These are phyloP conservation scores for Saturnispora sekii DNA, from an alignment of 805 yeast genomes.

Conservation along the genomic window DNA sequence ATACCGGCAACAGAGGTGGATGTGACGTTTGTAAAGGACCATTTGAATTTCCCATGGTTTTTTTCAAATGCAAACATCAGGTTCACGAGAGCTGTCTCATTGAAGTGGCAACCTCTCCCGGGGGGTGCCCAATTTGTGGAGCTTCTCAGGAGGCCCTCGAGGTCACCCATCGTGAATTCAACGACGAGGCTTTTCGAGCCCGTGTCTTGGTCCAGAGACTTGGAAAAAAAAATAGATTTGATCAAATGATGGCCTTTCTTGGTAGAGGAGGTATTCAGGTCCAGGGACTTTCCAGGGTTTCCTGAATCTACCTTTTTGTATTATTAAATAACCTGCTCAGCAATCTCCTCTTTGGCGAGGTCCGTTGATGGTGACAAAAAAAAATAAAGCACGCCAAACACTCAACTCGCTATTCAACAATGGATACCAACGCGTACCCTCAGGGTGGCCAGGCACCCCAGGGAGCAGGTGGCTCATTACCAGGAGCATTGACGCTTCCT, in stretches of 20 bases:
- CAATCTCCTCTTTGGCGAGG: too few relatives aligned
- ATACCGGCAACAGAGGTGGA: constrained; percentile 33
- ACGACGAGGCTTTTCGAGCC: constrained; percentile 48
- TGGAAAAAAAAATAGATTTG: constrained; percentile 53
- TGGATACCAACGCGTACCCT: constrained; percentile 7
- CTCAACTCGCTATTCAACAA: constrained; percentile 2
- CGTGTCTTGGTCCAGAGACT: constrained; percentile 56
- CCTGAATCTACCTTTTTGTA: not conserved
- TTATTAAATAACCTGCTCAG: too few relatives aligned
- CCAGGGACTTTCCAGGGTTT: not conserved
- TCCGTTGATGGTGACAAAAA: not conserved
- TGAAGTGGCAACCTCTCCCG: constrained; percentile 10
- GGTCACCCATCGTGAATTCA: constrained; percentile 49
- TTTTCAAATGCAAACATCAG: constrained; percentile 79
- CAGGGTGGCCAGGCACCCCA: constrained; percentile 3
- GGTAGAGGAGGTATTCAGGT: constrained; percentile 68
- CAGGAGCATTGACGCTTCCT: too few relatives aligned
- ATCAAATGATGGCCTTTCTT: constrained; percentile 67
- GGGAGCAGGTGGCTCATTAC: not conserved
- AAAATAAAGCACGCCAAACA: constrained; percentile 6
- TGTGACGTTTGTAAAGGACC: constrained; percentile 59
- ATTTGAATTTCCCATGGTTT: constrained; percentile 70
- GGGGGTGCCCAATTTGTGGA: constrained; percentile 65
- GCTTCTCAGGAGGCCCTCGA: constrained; percentile 60
- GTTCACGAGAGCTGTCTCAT: constrained; percentile 67